Base-by-base conservation (phyloP, 257 asterid species). In the Voacanga thouarsii region DNA sequence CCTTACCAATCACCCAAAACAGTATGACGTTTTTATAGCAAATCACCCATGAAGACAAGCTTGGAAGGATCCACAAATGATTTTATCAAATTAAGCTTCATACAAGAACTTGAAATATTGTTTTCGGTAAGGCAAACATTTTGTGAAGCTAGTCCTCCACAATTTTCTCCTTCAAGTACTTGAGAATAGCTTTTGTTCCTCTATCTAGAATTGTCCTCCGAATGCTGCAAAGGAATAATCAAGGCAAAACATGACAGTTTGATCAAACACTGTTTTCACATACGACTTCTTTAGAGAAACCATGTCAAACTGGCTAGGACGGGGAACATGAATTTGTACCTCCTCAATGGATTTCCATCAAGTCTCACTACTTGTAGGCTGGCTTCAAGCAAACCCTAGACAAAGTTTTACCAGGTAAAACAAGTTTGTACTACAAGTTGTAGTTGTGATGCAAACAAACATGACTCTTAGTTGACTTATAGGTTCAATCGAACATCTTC, bases 341-440 rank as follows among this genome's bases (percentile, higher is more conserved):
- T 95, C 87, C 99, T 85, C 80, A 95, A 77, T 57, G 99, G 94
- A 85, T 93, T 95, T 75, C 99, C 99, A 12, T 92, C 99, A 59
- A 95, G 85, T 84, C 81, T 93, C 57, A 95, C 78, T 39, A 93
- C 94, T 90, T 95, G 97, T 80, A 95, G 86, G 83, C 78, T 89
- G 81, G 88, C 82, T 85, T 95, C 99, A 44, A 95, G 97, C 87
- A 93, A 85, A 76, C 98, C 99, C 99, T 95, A 84, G 75, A 73
- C 72, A 43, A 51, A 78, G 76, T 79, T 39, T 45, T 77, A 28
- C 6, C 60, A 11, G 77, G 67, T 51, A 51, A 78, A 76, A 71
- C 68, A 78, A 77, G 74, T 28, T 15, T 30, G 74, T 24, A 11
- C 18, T 37, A 66, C 44, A n/a, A 43, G n/a, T n/a, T 56, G 60